Evolutionary conservation across 1,284 basidiomycete species (phyloP), one percentile per base, ranked within the genome.

Genomic region (Trichosporon inkin): DNA sequence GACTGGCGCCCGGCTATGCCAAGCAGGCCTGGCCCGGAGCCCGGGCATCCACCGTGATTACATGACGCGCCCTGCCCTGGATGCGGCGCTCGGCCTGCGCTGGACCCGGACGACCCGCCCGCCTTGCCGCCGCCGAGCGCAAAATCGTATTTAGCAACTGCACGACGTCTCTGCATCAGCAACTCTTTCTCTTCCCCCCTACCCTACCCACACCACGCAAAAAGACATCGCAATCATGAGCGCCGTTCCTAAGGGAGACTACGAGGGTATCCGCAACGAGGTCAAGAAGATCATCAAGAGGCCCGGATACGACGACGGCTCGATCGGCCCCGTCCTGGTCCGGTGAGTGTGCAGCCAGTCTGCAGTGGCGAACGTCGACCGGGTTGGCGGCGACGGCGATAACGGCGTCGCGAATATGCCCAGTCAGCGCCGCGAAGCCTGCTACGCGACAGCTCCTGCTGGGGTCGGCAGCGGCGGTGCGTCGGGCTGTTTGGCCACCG

Each of bases 241-340:
- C 44, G 44, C 44, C 24, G 44, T 49, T 49, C 44, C 44, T 19
- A 49, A 49, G 44, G 44, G 44, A 32, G 44, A 49, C 24, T 49
- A 49, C 44, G 24, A 49, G 24, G 76, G 69, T 16, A 70, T 79
- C 62, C 63, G 70, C 53, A 68, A 69, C 52, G 71, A 79, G 65
- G 69, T 79, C 40, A 67, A 65, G 54, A 74, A 75, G 61, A 67
- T 77, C 22, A 57, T 79, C 53, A 75, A 77, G 58, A 74, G 75
- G 62, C 75, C 75, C 4, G 74, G 72, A 36, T 79, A 78, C 63
- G 78, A 78, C 64, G 77, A 78, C 69, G 77, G 77, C 14, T 74
- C 72, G 10, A 71, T 72, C 49, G 77, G 77, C 24, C 77, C 77
- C 47, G 67, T 78, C 1, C 66, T 78, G 36, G 77, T 78, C 55